phyloP scores from a whole-genome alignment of 345 rosid species.

The Microthlaspi erraticum region DNA sequence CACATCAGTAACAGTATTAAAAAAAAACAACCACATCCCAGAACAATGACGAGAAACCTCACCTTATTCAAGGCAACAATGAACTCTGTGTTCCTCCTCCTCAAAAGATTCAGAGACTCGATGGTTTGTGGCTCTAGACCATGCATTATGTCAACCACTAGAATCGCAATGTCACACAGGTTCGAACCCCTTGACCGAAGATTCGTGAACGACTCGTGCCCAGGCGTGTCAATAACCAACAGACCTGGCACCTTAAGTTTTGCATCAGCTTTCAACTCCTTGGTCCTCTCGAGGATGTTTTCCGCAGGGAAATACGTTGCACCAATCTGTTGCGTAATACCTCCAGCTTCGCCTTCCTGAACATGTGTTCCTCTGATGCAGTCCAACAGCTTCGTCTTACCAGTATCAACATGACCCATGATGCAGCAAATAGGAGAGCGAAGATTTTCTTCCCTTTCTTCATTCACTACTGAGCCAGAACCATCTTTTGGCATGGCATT shows the following conservation, averaged over 20 bases:
- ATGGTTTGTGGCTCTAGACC: constrained; percentile 89
- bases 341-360: constrained; percentile 99
- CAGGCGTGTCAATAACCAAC: constrained; percentile 94
- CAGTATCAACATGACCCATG: constrained; percentile 97
- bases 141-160: constrained; percentile 94
- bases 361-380: constrained; percentile 93
- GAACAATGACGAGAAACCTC: constrained; percentile 28
- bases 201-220: constrained; percentile 86
- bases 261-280: constrained; percentile 87
- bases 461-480: constrained; percentile 41
- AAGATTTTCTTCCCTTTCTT: constrained; percentile 60
- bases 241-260: constrained; percentile 89
- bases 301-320: constrained; percentile 93
- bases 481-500: constrained; percentile 40
- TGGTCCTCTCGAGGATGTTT: constrained; percentile 94
- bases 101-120: constrained; percentile 86
- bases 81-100: constrained; percentile 79
- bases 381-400: constrained; percentile 92
- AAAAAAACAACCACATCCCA: constrained; percentile 7
- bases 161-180: constrained; percentile 89
- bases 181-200: constrained; percentile 89
- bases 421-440: constrained; percentile 95
- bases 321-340: constrained; percentile 97
- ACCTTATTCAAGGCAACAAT: constrained; percentile 95
- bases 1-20: constrained; percentile 11